Percentiles rank a stretch among this genome's conserved stretches.
phyloP scores from a whole-genome alignment of 345 rosid species.

The Aethionema arabicum region DNA sequence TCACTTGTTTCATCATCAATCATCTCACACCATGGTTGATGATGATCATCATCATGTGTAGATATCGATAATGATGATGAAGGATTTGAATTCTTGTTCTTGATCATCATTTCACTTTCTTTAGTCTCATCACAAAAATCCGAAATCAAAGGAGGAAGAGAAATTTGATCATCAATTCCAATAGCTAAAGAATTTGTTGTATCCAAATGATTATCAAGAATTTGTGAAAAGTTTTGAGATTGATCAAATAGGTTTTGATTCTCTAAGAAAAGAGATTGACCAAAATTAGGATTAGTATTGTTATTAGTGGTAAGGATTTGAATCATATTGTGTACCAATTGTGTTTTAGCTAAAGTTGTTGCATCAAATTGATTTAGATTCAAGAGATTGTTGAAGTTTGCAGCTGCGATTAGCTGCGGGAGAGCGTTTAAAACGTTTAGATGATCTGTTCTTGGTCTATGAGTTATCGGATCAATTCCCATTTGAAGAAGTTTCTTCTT shows the following conservation, averaged over 20 bases:
- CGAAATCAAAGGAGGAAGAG: constrained; percentile 49
- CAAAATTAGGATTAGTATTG: constrained; percentile 12
- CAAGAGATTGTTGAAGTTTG: constrained; percentile 48
- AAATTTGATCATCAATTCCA: constrained; percentile 14
- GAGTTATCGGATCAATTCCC: constrained; percentile 40
- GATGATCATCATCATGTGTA: constrained; percentile 47
- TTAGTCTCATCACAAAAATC: constrained; percentile 43
- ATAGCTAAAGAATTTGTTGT: constrained; percentile 28
- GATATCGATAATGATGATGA: constrained; percentile 55
- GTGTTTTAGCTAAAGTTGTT: constrained; percentile 54
- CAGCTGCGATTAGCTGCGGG: constrained; percentile 57
- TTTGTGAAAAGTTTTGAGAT: constrained; percentile 34
- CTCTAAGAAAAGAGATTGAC: constrained; percentile 31
- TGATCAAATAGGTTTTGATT: constrained; percentile 34
- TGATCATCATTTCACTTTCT: constrained; percentile 18
- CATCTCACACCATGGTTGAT: constrained; percentile 35
- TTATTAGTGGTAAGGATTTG: constrained; percentile 37
- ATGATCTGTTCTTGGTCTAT: constrained; percentile 43
- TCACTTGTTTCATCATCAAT: constrained; percentile 52
- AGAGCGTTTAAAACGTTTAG: constrained; percentile 47
- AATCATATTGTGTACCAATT: constrained; percentile 48
- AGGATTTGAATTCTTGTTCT: constrained; percentile 44
- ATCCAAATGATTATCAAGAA: constrained; percentile 35
- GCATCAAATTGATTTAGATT: constrained; percentile 47
- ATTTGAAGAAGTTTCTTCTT: constrained; percentile 40